Base-by-base conservation (phyloP, 768 basidiomycete genomes). In the Russula foetens region DNA sequence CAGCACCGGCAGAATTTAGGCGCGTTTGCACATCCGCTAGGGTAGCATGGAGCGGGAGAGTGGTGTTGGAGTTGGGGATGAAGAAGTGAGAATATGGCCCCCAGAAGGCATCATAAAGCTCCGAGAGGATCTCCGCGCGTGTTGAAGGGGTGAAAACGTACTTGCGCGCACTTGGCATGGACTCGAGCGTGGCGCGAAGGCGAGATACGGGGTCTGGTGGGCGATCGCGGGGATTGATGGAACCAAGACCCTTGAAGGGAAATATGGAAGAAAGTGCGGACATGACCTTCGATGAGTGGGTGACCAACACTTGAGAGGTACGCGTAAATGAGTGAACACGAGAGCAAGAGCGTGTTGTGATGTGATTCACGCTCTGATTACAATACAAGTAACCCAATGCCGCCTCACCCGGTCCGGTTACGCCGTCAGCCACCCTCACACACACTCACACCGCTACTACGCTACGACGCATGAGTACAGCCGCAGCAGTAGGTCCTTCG, bases 31-130 rank as follows among this genome's bases (percentile, higher is more conserved):
- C 82, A 56, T 89, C 86, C 64, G 84, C 84, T 19, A 93, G 76
- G 4, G 86, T 79, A 45, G 79, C 74, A 63, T 86, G 81, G 63
- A 82, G 70, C 2, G 88, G 84, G 19, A 88, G 75, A 65, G 81
- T 83, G 0, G 79, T 76, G 63, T 82, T 83, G 5, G 82, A 82
- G 53, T 79, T 78, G 0, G 87, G 85, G 4, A 92, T 76, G 72
- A 93, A 93, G 50, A 87, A 75, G 60, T 86, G 80, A 3, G 82
- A 77, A 64, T 90, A 84, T 3, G 80, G 77, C 1, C 89, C 90
- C 86, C 90, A 90, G 75, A 93, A 88, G 4, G 89, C 81, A 60
- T 83, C 81, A 69, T 92, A 92, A 1, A 93, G 79, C 67, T 88
- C 90, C 26, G 82, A 79, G n/a, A 92, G 78, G 28, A 92, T 87